phyloP scores from a whole-genome alignment of 495 filamentous ascomycete species.

The Cercophora scortea region DNA sequence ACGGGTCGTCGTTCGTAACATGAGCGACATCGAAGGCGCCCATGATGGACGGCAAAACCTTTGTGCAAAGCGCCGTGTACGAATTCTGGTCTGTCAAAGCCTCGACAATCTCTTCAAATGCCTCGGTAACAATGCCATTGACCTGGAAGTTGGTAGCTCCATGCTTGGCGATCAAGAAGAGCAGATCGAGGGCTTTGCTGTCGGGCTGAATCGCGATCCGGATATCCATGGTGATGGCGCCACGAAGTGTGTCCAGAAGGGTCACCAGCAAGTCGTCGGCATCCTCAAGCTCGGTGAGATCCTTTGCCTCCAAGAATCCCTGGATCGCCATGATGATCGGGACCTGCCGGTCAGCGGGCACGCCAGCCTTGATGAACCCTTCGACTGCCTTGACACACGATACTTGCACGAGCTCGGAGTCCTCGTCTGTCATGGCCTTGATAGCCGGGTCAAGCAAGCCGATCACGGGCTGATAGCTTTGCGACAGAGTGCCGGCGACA shows the following conservation, averaged over 20 bases:
- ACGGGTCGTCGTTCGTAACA: conserved; percentile 70
- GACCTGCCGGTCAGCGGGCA: conserved; percentile 54
- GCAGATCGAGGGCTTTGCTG: conserved; percentile 66
- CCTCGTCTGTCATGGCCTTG: conserved; percentile 63
- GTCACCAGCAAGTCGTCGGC: conserved; percentile 88
- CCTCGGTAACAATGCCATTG: conserved; percentile 72
- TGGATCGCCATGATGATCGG: conserved; percentile 70
- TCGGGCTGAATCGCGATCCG: conserved; percentile 57
- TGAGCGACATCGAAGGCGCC: conserved; percentile 83
- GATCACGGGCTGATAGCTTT: conserved; percentile 44
- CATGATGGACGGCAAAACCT: conserved; percentile 78
- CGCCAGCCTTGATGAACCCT: conserved; percentile 57
- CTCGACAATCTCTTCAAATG: conserved; percentile 78
- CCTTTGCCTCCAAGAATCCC: conserved; percentile 66
- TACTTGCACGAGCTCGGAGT: conserved; percentile 82
- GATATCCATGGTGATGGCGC: conserved; percentile 72
- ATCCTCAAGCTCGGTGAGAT: conserved; percentile 73
- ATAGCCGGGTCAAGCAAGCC: conserved; percentile 64
- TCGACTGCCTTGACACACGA: conserved; percentile 85
- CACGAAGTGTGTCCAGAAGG: conserved; percentile 77
- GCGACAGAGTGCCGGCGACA: conserved; percentile 64
- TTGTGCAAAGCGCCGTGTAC: conserved; percentile 75
- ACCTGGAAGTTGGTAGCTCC: conserved; percentile 84
- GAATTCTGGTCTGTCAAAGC: conserved; percentile 55
- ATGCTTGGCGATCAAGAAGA: conserved; percentile 83